A percentile compares a stretch with the other conserved stretches of the same genome.
Evolutionary conservation across 2,329 filamentous ascomycete genomes (phyloP).

Genomic region (Aspergillus aculeatus): DNA sequence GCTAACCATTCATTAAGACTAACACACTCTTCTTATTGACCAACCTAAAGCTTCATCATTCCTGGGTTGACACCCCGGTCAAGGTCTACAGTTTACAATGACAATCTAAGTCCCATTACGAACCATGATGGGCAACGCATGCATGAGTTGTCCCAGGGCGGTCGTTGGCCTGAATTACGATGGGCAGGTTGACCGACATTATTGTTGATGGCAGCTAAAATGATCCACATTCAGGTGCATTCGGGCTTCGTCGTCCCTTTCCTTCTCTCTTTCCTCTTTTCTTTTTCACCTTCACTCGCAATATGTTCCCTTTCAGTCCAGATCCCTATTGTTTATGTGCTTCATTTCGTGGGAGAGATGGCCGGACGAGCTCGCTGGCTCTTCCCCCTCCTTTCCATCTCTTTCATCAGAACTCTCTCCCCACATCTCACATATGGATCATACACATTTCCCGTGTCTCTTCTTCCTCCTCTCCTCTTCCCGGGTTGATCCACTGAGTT

Average conservation of each 20-base stretch:
- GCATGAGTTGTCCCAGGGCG: slow-evolving; percentile 3
- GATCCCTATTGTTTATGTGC: not conserved
- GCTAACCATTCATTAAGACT: slow-evolving; percentile 2
- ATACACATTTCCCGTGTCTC: not conserved
- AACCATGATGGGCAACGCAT: slow-evolving; percentile 4
- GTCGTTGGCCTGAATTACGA: slow-evolving; percentile 1
- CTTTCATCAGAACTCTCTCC: not conserved
- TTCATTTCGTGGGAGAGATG: not conserved
- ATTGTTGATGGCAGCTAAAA: slow-evolving; percentile 1
- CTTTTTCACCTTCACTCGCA: not conserved
- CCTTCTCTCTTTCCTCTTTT: slow-evolving; percentile 1
- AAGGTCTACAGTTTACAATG: not conserved
- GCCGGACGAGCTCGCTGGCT: not conserved
- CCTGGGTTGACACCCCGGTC: not conserved
- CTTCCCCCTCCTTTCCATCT: not conserved
- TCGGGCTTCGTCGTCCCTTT: not conserved
- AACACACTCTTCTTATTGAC: not conserved
- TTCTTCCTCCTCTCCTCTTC: not conserved
- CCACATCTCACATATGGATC: not conserved
- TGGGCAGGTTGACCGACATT: slow-evolving; percentile 3
- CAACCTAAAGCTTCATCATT: not conserved
- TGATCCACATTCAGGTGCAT: slow-evolving; percentile 7
- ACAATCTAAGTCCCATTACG: not conserved
- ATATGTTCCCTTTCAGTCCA: not conserved
- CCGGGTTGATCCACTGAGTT: not conserved